Conservation (phyloP, 2,329 filamentous ascomycete species). For the Sarocladium brachiariae region DNA sequence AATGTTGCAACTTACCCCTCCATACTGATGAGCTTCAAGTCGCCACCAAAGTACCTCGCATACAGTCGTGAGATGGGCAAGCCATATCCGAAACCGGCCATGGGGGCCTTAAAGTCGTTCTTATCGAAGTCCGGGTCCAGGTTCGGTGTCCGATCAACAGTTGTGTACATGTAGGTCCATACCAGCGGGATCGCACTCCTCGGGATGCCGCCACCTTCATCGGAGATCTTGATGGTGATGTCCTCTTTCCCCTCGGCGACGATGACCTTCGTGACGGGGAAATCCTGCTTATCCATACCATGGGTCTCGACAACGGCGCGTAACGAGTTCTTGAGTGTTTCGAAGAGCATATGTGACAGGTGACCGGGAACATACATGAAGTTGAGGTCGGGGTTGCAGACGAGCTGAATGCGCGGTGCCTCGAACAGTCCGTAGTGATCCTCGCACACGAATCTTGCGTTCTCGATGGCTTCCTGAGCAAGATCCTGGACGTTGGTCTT, state of each 20-base stretch:
- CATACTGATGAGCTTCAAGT: conserved; percentile 98
- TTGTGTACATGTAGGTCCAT: conserved; percentile 99
- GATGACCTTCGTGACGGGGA: conserved; percentile 94
- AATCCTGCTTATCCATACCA: conserved; percentile 90
- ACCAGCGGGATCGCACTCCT: conserved; percentile 89
- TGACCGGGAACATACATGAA: conserved; percentile 99
- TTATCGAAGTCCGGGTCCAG: conserved; percentile 98
- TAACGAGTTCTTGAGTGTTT: conserved; percentile 96
- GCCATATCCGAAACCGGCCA: conserved; percentile 99
- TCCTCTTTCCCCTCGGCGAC: conserved; percentile 97
- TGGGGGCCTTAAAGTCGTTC: conserved; percentile 97
- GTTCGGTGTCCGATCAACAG: conserved; percentile 89
- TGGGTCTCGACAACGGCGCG: conserved; percentile 94
- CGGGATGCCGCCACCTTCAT: conserved; percentile 94
- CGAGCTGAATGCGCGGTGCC: conserved; percentile 90
- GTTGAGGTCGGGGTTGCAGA: conserved; percentile 88
- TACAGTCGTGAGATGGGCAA: conserved; percentile 91
- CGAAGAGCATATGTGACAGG: conserved; percentile 97
- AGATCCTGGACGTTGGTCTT: conserved; percentile 95
- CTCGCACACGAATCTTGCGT: conserved; percentile 97
- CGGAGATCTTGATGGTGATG: conserved; percentile 96
- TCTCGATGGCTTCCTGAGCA: conserved; percentile 95
- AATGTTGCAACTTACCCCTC: conserved; percentile 66
- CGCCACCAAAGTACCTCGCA: conserved; percentile 93
- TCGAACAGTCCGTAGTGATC: conserved; percentile 98